These are phyloP conservation scores for Pisolithus orientalis DNA, from an alignment of 768 basidiomycete genomes.

Conservation along the genomic window DNA sequence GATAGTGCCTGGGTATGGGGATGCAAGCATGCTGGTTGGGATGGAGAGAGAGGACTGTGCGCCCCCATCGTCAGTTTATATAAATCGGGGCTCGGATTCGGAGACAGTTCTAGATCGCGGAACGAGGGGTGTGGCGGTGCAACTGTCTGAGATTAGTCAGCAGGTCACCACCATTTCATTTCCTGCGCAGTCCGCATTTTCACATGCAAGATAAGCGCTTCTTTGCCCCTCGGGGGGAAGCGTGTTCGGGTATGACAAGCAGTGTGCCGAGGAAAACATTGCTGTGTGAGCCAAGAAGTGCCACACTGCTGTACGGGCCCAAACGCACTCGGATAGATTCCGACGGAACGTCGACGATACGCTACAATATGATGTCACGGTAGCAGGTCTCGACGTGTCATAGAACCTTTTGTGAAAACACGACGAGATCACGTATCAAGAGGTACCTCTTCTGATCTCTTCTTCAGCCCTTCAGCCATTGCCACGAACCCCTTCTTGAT, in stretches of 20 bases:
- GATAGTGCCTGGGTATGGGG: slow-evolving; percentile 3
- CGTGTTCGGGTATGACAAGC: no score
- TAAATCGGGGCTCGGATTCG: slow-evolving; percentile 4
- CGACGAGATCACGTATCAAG: background rate
- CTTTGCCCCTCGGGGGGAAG: no score
- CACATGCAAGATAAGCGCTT: background rate
- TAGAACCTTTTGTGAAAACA: background rate
- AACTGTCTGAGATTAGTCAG: slow-evolving; percentile 21
- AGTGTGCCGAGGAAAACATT: no score
- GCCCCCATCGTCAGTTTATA: background rate
- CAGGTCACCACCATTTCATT: background rate
- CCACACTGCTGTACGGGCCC: no score
- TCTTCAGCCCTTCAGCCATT: slow-evolving; percentile 54
- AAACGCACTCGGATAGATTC: no score
- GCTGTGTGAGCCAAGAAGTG: no score
- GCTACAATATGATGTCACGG: background rate
- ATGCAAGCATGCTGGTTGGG: slow-evolving; percentile 15
- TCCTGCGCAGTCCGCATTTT: background rate
- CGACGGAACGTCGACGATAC: no score
- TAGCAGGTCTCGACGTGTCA: background rate
- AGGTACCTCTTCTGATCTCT: slow-evolving; percentile 34
- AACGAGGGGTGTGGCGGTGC: slow-evolving; percentile 17
- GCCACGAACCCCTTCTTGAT: slow-evolving; percentile 43
- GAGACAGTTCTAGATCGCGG: slow-evolving; percentile 15
- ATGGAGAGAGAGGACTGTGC: slow-evolving; percentile 2